Percentiles rank a stretch among this genome's conserved stretches.
These are phyloP conservation scores for Gigaspora rosea DNA, from an alignment of 192 early-diverging fungal species.

Conservation along the genomic window DNA sequence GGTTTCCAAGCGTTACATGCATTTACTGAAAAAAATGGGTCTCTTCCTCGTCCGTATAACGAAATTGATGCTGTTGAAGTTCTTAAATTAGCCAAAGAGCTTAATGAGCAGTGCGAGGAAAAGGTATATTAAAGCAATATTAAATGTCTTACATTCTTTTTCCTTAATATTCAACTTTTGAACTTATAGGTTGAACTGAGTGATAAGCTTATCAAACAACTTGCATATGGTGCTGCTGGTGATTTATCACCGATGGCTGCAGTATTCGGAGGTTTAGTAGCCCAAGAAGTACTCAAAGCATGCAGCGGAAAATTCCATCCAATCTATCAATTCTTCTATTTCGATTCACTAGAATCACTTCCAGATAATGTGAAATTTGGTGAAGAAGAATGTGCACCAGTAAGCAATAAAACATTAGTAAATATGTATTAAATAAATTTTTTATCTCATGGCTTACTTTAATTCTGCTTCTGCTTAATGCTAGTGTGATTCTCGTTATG, in stretches of 20 bases:
- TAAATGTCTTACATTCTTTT: not conserved
- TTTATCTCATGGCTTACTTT: too few species aligned
- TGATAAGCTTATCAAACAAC: constrained; percentile 84
- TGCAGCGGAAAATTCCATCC: too few species aligned
- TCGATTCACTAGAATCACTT: constrained; percentile 96
- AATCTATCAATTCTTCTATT: constrained; percentile 92
- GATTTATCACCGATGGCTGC: too few species aligned
- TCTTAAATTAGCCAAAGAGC: constrained; percentile 65
- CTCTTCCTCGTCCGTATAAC: constrained; percentile 83
- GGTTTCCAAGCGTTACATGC: constrained; percentile 94
- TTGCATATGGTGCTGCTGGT: too few species aligned
- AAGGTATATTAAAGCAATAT: constrained; percentile 43
- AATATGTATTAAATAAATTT: too few species aligned
- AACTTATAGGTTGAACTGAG: constrained; percentile 64
- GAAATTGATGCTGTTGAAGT: constrained; percentile 84
- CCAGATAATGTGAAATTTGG: constrained; percentile 68
- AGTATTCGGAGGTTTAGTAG: too few species aligned
- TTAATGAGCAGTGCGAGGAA: constrained; percentile 69
- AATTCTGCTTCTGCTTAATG: too few species aligned
- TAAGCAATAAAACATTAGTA: constrained; percentile 29
- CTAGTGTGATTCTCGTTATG: too few species aligned
- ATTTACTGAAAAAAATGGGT: constrained; percentile 68
- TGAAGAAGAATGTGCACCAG: constrained; percentile 76
- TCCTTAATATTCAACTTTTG: not conserved
- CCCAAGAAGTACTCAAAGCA: too few species aligned